A percentile compares a stretch with the other conserved stretches of the same genome.
These are phyloP conservation scores for Rhodotorula mucilaginosa DNA, from an alignment of 1,284 basidiomycete species.

Conservation along the genomic window DNA sequence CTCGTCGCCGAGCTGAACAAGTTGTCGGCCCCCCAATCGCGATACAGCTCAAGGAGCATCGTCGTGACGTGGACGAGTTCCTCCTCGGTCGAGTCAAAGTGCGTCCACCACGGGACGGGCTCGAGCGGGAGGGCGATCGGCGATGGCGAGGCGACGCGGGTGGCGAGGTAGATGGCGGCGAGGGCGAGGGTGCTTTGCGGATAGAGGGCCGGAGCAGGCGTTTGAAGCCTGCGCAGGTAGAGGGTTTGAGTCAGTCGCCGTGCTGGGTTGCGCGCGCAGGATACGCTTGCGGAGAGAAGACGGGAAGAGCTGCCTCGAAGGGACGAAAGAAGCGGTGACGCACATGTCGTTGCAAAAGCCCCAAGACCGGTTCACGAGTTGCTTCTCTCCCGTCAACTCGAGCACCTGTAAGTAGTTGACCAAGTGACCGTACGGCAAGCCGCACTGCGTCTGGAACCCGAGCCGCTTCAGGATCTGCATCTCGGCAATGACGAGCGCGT, in stretches of 20 bases:
- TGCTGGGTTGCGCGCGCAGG: too few relatives aligned
- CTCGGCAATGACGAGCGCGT: conserved; percentile 86
- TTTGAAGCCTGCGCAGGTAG: conserved; percentile 41
- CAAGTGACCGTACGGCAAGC: conserved; percentile 87
- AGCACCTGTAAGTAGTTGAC: conserved; percentile 93
- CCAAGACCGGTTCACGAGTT: conserved; percentile 48
- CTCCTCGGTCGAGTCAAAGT: conserved; percentile 48
- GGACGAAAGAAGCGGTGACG: conserved; percentile 14
- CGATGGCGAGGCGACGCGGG: conserved; percentile 23
- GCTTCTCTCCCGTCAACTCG: conserved; percentile 57
- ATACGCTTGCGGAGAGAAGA: too few relatives aligned
- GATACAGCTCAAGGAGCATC: conserved; percentile 40
- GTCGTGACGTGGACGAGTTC: conserved; percentile 40
- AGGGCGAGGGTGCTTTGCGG: conserved; percentile 45
- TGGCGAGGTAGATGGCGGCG: conserved; percentile 44
- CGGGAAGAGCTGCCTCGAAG: too few relatives aligned
- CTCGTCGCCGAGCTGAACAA: too few relatives aligned
- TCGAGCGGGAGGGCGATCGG: conserved; percentile 45
- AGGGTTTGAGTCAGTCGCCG: neutral
- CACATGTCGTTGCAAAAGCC: conserved; percentile 51
- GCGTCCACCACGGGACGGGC: conserved; percentile 50
- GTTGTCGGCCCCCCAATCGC: conserved; percentile 26
- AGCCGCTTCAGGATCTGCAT: conserved; percentile 93
- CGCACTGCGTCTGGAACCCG: conserved; percentile 57
- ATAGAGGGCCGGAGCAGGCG: conserved; percentile 43